phyloP scores from a whole-genome alignment of 345 rosid genomes.

The Garcia nutans region DNA sequence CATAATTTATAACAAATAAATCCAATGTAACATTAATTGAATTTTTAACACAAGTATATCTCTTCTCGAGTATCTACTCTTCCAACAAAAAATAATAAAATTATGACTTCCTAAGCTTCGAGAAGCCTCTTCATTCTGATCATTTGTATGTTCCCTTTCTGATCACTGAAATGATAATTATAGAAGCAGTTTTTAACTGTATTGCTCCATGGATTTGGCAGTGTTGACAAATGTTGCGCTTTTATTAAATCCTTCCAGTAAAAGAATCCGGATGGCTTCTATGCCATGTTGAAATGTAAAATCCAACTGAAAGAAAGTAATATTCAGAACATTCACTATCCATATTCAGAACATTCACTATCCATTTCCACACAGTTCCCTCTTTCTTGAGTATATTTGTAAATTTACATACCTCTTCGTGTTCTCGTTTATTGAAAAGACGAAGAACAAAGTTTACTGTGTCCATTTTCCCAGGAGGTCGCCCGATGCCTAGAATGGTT shows the following conservation, averaged over 20 bases:
- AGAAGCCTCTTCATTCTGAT: background rate
- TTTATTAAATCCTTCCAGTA: slow-evolving; percentile 71
- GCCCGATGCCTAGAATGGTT: slow-evolving; percentile 71
- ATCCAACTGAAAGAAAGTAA: slow-evolving; percentile 56
- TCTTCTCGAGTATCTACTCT: background rate
- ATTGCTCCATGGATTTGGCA: slow-evolving; percentile 57
- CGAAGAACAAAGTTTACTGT: slow-evolving; percentile 68
- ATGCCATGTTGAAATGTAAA: slow-evolving; percentile 62
- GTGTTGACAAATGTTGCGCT: slow-evolving; percentile 84
- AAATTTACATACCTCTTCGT: slow-evolving; percentile 56
- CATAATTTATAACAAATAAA: no score
- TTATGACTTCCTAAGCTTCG: background rate
- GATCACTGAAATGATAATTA: background rate
- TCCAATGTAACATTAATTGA: background rate
- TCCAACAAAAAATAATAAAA: background rate
- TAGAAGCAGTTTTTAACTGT: slow-evolving; percentile 1
- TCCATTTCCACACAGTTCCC: background rate
- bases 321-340: background rate
- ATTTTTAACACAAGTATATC: background rate
- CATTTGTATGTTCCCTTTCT: no score
- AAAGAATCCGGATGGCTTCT: slow-evolving; percentile 68
- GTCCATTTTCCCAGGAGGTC: slow-evolving; percentile 96
- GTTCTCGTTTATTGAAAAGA: slow-evolving; percentile 71
- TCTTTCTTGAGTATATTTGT: background rate
- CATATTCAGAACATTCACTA: background rate